These are phyloP conservation scores for Coniochaeta hoffmannii DNA, from an alignment of 2,329 filamentous ascomycete genomes.

Conservation along the genomic window DNA sequence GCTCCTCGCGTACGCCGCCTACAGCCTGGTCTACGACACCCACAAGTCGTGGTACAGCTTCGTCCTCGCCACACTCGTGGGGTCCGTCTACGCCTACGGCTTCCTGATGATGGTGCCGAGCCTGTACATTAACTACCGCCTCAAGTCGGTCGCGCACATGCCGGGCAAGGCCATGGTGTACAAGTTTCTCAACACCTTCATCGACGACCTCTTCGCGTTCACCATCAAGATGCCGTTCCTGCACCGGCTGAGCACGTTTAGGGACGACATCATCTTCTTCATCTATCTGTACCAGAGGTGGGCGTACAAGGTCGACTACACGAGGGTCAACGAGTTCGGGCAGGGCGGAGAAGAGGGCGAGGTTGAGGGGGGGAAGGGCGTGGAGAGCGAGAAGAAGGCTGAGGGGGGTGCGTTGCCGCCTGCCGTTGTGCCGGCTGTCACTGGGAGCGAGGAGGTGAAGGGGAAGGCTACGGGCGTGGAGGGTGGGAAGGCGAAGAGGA, in stretches of 20 bases:
- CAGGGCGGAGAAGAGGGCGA: slow-evolving; percentile 92
- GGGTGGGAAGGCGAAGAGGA: slow-evolving; percentile 39
- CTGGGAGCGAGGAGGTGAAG: slow-evolving; percentile 10
- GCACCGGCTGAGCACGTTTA: slow-evolving; percentile 82
- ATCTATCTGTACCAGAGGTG: slow-evolving; percentile 92
- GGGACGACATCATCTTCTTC: slow-evolving; percentile 98
- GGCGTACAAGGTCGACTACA: slow-evolving; percentile 88
- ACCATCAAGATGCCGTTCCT: slow-evolving; percentile 99
- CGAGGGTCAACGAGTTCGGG: slow-evolving; percentile 92
- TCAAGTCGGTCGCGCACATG: slow-evolving; percentile 96
- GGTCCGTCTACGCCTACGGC: slow-evolving; percentile 93
- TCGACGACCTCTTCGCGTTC: slow-evolving; percentile 96
- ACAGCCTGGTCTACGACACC: slow-evolving; percentile 84
- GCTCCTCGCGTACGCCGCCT: slow-evolving; percentile 79
- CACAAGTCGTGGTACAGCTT: slow-evolving; percentile 99
- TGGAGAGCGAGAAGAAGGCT: slow-evolving; percentile 34
- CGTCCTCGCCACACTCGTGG: slow-evolving; percentile 89
- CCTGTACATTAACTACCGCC: slow-evolving; percentile 97
- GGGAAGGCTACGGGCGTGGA: slow-evolving; percentile 43
- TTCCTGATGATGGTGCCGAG: slow-evolving; percentile 99
- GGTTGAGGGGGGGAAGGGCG: slow-evolving; percentile 69
- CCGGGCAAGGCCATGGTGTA: slow-evolving; percentile 94
- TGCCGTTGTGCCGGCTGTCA: not conserved
- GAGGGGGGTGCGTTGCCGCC: slow-evolving; percentile 21
- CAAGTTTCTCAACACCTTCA: slow-evolving; percentile 98